Evolutionary conservation across 192 early-diverging fungal species (phyloP).

Genomic region (Diversispora epigaea): DNA sequence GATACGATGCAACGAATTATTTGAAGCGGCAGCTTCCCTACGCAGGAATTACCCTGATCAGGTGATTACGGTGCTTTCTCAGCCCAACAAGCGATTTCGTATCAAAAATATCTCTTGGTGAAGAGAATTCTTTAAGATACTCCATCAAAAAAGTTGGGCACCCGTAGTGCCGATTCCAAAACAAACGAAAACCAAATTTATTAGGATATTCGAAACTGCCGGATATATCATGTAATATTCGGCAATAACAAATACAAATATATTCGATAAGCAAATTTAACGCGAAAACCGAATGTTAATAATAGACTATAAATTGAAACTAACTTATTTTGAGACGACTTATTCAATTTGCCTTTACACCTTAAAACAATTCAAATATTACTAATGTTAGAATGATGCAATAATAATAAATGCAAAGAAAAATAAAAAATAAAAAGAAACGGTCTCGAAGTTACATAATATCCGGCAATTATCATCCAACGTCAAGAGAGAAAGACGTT

Average conservation of each 20-base stretch:
- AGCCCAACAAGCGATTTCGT: slow-evolving; percentile 12
- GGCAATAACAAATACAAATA: not conserved
- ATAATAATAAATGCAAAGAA: too few relatives aligned
- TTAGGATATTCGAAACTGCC: not conserved
- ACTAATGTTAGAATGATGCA: too few relatives aligned
- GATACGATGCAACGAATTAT: not conserved
- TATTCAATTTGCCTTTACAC: too few relatives aligned
- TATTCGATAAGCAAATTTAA: not conserved
- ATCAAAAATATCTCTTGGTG: not conserved
- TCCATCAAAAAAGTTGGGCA: slow-evolving; percentile 1
- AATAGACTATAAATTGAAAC: not conserved
- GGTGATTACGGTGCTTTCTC: slow-evolving; percentile 32
- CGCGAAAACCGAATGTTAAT: not conserved
- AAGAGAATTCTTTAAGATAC: not conserved
- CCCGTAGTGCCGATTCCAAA: slow-evolving; percentile 29
- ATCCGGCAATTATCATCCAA: not conserved
- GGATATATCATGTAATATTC: slow-evolving; percentile 9
- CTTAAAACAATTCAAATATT: too few relatives aligned
- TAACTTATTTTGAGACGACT: too few relatives aligned
- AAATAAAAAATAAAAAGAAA: too few relatives aligned
- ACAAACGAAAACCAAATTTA: not conserved
- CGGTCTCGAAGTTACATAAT: too few relatives aligned
- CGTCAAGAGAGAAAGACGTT: not conserved
- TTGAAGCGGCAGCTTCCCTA: slow-evolving; percentile 33
- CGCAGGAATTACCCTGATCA: slow-evolving; percentile 35